Conservation (phyloP, 306 rosid species). For the Senna siamea region DNA sequence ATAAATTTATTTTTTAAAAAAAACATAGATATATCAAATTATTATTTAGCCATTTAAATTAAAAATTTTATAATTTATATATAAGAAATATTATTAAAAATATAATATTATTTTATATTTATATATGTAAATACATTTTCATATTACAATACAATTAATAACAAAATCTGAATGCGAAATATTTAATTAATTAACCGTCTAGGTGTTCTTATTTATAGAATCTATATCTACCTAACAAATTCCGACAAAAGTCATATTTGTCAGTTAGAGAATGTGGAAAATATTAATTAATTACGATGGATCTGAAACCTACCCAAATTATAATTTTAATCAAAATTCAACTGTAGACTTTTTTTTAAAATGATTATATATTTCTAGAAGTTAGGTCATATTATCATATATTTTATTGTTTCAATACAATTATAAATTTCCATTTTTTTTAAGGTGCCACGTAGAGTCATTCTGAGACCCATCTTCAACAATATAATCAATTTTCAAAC, state of each 20-base stretch:
- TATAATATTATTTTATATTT: no score
- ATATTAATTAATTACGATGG: background rate
- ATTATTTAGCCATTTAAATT: no score
- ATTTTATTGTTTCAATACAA: background rate
- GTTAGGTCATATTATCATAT: conserved; percentile 6
- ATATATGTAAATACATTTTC: no score
- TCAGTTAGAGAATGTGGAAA: background rate
- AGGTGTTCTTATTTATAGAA: background rate
- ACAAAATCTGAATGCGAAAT: background rate
- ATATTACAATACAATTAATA: no score
- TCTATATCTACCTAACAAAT: background rate
- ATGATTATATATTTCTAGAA: conserved; percentile 15
- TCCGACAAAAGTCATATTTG: conserved; percentile 1
- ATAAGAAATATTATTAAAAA: no score
- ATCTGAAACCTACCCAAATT: background rate
- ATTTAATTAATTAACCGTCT: background rate
- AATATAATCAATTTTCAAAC: background rate
- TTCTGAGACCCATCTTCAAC: conserved; percentile 1
- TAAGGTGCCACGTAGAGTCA: background rate
- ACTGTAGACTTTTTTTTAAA: background rate
- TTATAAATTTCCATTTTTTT: background rate
- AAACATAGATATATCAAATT: no score
- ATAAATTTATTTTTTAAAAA: no score
- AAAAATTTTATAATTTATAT: no score
- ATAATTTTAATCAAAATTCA: background rate